phyloP scores from a whole-genome alignment of 2,329 filamentous ascomycete genomes.

The Balansia obtecta region DNA sequence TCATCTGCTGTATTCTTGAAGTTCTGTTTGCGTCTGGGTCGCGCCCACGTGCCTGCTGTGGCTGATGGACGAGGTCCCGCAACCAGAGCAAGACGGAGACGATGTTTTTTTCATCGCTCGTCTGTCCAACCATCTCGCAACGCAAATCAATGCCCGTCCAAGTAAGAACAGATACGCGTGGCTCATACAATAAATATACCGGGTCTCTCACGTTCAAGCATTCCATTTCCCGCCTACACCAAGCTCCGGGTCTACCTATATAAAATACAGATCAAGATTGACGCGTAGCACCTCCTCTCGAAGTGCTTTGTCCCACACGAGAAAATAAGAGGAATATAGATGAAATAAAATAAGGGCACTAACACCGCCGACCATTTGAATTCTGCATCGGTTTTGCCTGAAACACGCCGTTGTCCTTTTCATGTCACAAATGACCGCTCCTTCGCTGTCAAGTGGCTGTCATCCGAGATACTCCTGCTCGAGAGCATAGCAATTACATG shows the following conservation, averaged over 20 bases:
- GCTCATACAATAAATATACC: background rate
- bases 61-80: background rate
- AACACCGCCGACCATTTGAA: background rate
- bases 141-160: background rate
- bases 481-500: slow-evolving; percentile 14
- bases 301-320: no score
- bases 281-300: background rate
- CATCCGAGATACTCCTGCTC: background rate
- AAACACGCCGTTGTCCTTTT: background rate
- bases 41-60: background rate
- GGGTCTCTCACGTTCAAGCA: background rate
- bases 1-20: no score
- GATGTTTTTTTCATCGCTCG: background rate
- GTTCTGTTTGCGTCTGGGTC: no score
- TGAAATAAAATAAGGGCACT: background rate
- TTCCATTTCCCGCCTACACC: background rate
- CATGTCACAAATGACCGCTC: background rate
- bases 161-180: no score
- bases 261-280: slow-evolving; percentile 1
- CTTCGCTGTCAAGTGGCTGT: no score
- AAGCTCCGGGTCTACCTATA: slow-evolving; percentile 1
- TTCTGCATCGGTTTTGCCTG: background rate
- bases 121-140: background rate
- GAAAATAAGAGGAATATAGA: background rate
- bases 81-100: background rate